Evolutionary conservation across 495 filamentous ascomycete species (phyloP).

Genomic region (Neurospora sp.): DNA sequence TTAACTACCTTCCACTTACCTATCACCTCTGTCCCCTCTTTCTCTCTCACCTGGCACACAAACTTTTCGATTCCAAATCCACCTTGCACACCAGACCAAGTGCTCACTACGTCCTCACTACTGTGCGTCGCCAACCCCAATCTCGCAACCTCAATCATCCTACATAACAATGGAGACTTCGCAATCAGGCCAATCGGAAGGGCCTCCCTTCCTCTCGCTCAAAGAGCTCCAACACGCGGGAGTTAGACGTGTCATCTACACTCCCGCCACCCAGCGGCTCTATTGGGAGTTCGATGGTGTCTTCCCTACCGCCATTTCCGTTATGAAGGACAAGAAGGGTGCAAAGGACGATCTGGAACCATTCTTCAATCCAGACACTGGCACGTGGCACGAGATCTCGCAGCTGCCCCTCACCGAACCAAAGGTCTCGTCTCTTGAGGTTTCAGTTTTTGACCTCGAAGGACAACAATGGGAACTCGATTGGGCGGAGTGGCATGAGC

Average conservation of each 20-base stretch:
- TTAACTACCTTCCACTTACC: too few relatives aligned
- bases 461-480: conserved; percentile 5
- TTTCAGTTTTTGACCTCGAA: conserved; percentile 3
- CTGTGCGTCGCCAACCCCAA: too few relatives aligned
- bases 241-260: background rate
- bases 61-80: too few relatives aligned
- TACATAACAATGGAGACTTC: too few relatives aligned
- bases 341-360: conserved; percentile 5
- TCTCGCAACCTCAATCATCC: too few relatives aligned
- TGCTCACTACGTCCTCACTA: too few relatives aligned
- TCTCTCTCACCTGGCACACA: too few relatives aligned
- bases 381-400: conserved; percentile 14
- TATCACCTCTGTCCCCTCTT: too few relatives aligned
- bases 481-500: conserved; percentile 7
- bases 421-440: conserved; percentile 15
- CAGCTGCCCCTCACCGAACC: conserved; percentile 13
- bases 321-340: conserved; percentile 7
- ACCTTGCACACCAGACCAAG: too few relatives aligned
- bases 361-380: conserved; percentile 5
- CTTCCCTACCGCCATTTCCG: conserved; percentile 12
- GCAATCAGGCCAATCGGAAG: background rate
- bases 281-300: conserved; percentile 11
- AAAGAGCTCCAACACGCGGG: background rate
- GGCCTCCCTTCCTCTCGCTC: conserved; percentile 3
- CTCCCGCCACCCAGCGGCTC: conserved; percentile 5